Evolutionary conservation across 176 grass and related monocot genomes (phyloP).

Genomic region (Zea luxurians): DNA sequence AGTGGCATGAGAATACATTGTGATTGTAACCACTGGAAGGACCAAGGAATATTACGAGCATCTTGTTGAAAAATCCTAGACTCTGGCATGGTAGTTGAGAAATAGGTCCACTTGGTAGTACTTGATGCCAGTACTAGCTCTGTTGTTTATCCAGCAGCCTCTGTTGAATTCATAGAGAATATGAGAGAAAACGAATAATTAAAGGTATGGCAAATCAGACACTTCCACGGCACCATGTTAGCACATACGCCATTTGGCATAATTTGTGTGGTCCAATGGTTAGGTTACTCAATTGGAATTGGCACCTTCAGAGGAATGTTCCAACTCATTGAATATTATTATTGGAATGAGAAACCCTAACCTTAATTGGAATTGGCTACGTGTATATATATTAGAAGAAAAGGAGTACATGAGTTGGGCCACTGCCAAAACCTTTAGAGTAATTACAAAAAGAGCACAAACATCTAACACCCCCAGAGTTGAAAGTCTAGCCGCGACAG

Average conservation of each 20-base stretch:
- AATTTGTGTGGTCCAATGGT: constrained; percentile 4
- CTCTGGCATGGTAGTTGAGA: constrained; percentile 6
- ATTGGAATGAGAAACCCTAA: no score
- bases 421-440: no score
- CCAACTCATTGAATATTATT: not conserved
- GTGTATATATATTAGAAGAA: no score
- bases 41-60: constrained; percentile 48
- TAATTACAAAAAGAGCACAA: no score
- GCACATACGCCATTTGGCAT: not conserved
- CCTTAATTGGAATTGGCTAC: no score
- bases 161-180: constrained; percentile 25
- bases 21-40: not conserved
- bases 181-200: constrained; percentile 19
- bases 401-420: no score
- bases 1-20: constrained; percentile 36
- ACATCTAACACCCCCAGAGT: no score
- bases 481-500: no score
- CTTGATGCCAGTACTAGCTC: constrained; percentile 5
- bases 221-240: constrained; percentile 15
- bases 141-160: constrained; percentile 37
- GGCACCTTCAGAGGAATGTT: constrained; percentile 5
- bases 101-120: constrained; percentile 22
- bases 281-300: constrained; percentile 25
- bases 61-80: not conserved
- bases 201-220: constrained; percentile 13